A percentile compares a stretch with the other conserved stretches of the same genome.
phyloP scores from a whole-genome alignment of 495 filamentous ascomycete genomes.

The Penicillium alfredii region DNA sequence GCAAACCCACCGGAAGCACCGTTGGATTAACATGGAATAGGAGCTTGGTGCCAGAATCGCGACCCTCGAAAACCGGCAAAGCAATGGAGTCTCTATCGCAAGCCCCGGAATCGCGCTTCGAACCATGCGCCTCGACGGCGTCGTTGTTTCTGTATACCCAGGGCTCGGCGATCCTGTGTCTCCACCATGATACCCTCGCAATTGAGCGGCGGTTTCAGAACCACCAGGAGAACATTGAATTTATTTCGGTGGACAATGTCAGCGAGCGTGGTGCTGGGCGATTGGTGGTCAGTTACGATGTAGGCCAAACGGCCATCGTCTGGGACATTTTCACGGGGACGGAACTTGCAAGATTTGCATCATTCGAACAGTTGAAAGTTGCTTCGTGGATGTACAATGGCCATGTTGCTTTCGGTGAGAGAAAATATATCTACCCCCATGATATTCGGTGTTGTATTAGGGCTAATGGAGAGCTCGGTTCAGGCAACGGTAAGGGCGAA shows the following conservation, averaged over 20 bases:
- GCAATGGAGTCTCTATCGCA: constrained; percentile 46
- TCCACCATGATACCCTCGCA: constrained; percentile 86
- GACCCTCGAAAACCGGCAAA: constrained; percentile 21
- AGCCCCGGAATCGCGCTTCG: constrained; percentile 54
- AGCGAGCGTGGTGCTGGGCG: constrained; percentile 82
- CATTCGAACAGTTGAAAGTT: constrained; percentile 77
- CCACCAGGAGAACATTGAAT: constrained; percentile 74
- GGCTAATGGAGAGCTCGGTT: constrained; percentile 3
- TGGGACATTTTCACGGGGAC: constrained; percentile 94
- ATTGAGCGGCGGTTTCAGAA: constrained; percentile 82
- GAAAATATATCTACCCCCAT: background rate
- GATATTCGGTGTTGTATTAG: background rate
- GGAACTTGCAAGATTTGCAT: constrained; percentile 81
- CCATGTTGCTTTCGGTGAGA: constrained; percentile 89
- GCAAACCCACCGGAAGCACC: no score
- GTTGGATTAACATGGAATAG: constrained; percentile 32
- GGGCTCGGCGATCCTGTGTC: constrained; percentile 67
- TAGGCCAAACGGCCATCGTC: constrained; percentile 84
- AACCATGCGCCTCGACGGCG: constrained; percentile 80
- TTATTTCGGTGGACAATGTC: constrained; percentile 85
- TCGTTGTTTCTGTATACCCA: constrained; percentile 84
- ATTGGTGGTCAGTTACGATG: constrained; percentile 89
- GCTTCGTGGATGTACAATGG: constrained; percentile 97
- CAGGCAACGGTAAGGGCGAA: constrained; percentile 85
- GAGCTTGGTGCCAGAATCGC: constrained; percentile 21